Evolutionary conservation across 163 green algal species (phyloP).

Genomic region (Trebouxia gelatinosa): DNA sequence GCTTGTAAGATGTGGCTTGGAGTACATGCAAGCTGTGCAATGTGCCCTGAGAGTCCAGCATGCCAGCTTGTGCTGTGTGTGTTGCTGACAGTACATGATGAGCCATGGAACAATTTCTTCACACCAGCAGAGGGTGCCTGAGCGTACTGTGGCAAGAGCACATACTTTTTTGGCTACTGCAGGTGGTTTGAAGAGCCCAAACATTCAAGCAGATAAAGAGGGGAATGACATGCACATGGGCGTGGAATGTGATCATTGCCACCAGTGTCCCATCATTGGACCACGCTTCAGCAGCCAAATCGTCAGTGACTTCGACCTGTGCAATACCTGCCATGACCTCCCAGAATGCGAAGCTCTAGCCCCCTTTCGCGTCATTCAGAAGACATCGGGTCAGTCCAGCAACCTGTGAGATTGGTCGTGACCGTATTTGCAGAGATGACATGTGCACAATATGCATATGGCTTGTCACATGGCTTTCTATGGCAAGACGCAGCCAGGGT

Average conservation of each 20-base stretch:
- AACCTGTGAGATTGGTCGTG: no score
- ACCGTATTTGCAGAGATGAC: no score
- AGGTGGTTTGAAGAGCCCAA: slow-evolving; percentile 9
- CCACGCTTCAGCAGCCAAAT: slow-evolving; percentile 45
- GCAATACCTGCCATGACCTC: slow-evolving; percentile 37
- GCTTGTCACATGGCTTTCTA: no score
- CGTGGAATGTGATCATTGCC: slow-evolving; percentile 66
- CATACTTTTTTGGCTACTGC: background rate
- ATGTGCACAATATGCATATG: no score
- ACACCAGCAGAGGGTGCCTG: background rate
- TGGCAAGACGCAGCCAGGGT: no score
- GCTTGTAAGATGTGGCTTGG: no score
- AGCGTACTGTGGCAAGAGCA: background rate
- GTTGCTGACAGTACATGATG: background rate
- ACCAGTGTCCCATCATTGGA: slow-evolving; percentile 48
- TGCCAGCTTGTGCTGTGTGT: background rate
- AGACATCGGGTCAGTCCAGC: no score
- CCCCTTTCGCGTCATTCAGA: no score
- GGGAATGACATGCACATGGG: slow-evolving; percentile 35
- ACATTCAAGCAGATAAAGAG: background rate
- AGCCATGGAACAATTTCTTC: no score
- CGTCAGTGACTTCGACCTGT: slow-evolving; percentile 58
- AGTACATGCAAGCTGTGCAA: no score
- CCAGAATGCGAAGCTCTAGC: no score
- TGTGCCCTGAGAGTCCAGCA: background rate